Base-by-base conservation (phyloP, 1,139 yeast species). In the Candida glucosophila region DNA sequence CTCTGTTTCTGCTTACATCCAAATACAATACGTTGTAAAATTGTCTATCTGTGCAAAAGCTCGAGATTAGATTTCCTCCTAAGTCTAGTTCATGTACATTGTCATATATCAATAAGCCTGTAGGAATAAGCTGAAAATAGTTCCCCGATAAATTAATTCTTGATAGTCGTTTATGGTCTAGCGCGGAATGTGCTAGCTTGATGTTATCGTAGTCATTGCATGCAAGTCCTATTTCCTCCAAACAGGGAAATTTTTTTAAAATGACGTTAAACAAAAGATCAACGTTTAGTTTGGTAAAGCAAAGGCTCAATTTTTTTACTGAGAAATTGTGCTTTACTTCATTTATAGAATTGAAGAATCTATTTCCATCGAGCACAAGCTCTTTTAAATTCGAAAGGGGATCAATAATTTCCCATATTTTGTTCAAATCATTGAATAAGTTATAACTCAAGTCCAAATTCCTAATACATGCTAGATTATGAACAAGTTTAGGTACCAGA, bases 301-400 rank as follows among this genome's bases (percentile, higher is more conserved):
- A 52, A 3, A 37, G 22, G 2, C 8, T 8, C 8, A 21, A 18
- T 8, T 10, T 21, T 10, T 7, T 13, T 6, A 21, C 17, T 8
- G 8, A 12, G 7, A 12, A 7, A 8, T 7, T 8, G 8, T 6
- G 6, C 19, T 21, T 9, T 6, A 18, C 8, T 7, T 10, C 9
- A 12, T 7, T 6, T 7, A 7, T 9, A 10, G 7, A 7, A 10
- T 24, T 19, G 17, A 32, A 19, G 29, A 80, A 66, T 26, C 75
- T 49, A 42, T 82, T 82, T 0, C 92, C 90, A 31, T 75, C 76
- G 27, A 83, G 43, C 26, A 67, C 62, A 25, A 85, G 41, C 2
- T 49, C 47, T n/a, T 41, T 34, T 6, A 85, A 39, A 0, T 32
- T 29, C 0, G 65, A 59, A 18, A 74, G 35, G 3, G 39, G 35